phyloP scores from a whole-genome alignment of 129 eudicot genomes.

The Escallonia rubra region DNA sequence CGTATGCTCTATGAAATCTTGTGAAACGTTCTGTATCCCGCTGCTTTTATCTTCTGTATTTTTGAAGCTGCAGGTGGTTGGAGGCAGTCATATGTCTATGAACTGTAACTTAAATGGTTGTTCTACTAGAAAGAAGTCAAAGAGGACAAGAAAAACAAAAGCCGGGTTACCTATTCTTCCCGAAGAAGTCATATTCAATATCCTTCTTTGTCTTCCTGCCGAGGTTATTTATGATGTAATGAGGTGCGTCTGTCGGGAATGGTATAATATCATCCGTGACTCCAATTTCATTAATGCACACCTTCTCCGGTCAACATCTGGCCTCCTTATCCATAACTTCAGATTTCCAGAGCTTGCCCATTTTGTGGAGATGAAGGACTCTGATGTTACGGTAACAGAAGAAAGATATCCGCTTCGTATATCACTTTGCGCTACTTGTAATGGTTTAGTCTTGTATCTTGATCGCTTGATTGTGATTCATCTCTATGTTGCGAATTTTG shows the following conservation, averaged over 20 bases:
- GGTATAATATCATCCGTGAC: neutral
- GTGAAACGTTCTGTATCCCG: too few species aligned
- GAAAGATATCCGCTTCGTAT: neutral
- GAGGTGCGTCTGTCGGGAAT: conserved; percentile 4
- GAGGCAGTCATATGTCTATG: neutral
- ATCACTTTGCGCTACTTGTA: neutral
- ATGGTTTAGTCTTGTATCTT: neutral
- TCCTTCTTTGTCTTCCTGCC: conserved; percentile 6
- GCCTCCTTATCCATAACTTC: neutral
- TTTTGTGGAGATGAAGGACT: too few species aligned
- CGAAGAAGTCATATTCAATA: conserved; percentile 1
- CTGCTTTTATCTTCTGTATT: too few species aligned
- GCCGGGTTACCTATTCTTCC: neutral
- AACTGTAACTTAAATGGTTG: neutral
- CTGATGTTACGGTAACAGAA: neutral
- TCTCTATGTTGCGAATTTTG: neutral
- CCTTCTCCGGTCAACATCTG: neutral
- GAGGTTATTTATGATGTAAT: neutral
- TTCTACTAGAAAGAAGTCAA: neutral
- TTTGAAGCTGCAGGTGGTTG: neutral
- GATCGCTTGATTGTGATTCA: neutral
- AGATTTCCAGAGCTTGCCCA: neutral
- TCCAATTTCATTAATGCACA: neutral
- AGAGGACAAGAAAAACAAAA: neutral
- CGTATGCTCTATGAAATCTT: too few species aligned